Evolutionary conservation across 345 rosid species (phyloP).

Genomic region (Populus davidiana): DNA sequence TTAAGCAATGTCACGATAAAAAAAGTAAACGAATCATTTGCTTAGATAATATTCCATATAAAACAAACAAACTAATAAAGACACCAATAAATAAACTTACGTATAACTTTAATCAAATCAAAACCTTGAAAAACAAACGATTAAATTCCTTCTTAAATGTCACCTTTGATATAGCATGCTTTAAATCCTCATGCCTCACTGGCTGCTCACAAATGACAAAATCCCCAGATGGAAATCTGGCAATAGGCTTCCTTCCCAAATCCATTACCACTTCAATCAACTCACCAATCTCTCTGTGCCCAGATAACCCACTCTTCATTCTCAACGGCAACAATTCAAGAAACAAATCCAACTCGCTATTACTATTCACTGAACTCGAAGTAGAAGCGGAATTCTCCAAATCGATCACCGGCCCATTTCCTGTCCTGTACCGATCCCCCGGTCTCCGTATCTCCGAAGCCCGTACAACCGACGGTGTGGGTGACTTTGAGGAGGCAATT

Average conservation of each 20-base stretch:
- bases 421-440: constrained; percentile 35
- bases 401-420: constrained; percentile 41
- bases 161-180: constrained; percentile 79
- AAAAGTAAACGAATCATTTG: background rate
- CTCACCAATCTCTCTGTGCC: constrained; percentile 56
- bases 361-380: constrained; percentile 24
- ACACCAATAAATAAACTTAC: background rate
- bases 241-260: constrained; percentile 83
- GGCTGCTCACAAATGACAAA: constrained; percentile 72
- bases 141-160: background rate
- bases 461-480: constrained; percentile 34
- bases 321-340: constrained; percentile 68
- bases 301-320: constrained; percentile 52
- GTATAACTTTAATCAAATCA: background rate
- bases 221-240: constrained; percentile 92
- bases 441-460: constrained; percentile 57
- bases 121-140: background rate
- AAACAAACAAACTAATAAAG: background rate
- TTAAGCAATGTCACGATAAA: background rate
- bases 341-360: constrained; percentile 64
- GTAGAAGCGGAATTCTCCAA: constrained; percentile 14
- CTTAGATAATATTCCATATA: background rate
- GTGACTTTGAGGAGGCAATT: constrained; percentile 39
- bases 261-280: constrained; percentile 95
- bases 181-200: constrained; percentile 69